A percentile compares a stretch with the other conserved stretches of the same genome.
phyloP scores from a whole-genome alignment of 2,329 filamentous ascomycete genomes.

The Pseudocercospora pini-densiflorae region DNA sequence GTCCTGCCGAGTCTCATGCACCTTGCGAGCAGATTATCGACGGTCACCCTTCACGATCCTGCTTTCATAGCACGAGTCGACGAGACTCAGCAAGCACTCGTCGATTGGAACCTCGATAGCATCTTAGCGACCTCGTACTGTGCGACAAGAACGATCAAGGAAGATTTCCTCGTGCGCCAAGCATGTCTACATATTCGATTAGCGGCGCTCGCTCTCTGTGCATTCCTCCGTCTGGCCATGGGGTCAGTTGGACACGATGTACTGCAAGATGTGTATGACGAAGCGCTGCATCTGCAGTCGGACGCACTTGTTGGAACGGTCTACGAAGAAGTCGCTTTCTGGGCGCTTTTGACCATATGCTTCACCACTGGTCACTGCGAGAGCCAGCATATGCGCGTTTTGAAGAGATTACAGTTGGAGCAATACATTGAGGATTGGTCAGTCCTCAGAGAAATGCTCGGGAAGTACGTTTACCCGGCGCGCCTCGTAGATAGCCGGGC shows the following conservation, averaged over 20 bases:
- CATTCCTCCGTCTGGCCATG: slow-evolving; percentile 21
- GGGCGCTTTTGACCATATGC: slow-evolving; percentile 27
- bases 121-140: slow-evolving; percentile 22
- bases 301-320: slow-evolving; percentile 25
- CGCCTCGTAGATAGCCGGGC: slow-evolving; percentile 20
- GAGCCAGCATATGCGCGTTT: slow-evolving; percentile 21
- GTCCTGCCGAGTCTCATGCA: slow-evolving; percentile 23
- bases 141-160: slow-evolving; percentile 21
- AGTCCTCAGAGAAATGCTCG: slow-evolving; percentile 8
- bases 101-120: slow-evolving; percentile 15
- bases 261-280: slow-evolving; percentile 19
- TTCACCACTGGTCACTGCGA: slow-evolving; percentile 25
- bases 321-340: slow-evolving; percentile 28
- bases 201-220: slow-evolving; percentile 23
- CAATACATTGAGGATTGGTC: slow-evolving; percentile 17
- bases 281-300: slow-evolving; percentile 16
- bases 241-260: slow-evolving; percentile 11
- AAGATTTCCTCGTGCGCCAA: slow-evolving; percentile 25
- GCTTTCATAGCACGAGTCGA: slow-evolving; percentile 12
- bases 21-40: slow-evolving; percentile 15
- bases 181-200: slow-evolving; percentile 25
- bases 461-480: slow-evolving; percentile 17
- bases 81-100: slow-evolving; percentile 19
- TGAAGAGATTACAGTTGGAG: slow-evolving; percentile 23
- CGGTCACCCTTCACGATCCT: slow-evolving; percentile 12